phyloP scores from a whole-genome alignment of 2,329 filamentous ascomycete species.

The Myotisia sp. region DNA sequence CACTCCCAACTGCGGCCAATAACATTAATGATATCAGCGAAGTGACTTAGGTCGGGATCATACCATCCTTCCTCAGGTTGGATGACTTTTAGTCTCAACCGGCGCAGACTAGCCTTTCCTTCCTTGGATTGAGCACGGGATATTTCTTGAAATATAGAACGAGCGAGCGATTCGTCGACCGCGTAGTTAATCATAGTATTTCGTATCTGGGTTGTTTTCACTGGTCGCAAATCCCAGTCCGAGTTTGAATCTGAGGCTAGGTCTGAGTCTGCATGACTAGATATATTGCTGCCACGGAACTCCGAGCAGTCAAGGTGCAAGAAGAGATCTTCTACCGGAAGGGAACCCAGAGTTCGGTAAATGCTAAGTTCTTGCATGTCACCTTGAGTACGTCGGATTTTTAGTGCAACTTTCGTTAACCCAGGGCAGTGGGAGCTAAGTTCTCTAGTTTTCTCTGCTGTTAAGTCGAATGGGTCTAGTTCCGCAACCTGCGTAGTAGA shows the following conservation, averaged over 20 bases:
- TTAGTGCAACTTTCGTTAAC: background rate
- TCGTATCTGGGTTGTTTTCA: background rate
- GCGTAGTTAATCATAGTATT: background rate
- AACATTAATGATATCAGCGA: background rate
- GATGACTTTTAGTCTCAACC: background rate
- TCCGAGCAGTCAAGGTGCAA: slow-evolving; percentile 1
- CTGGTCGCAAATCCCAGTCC: background rate
- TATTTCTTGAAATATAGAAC: slow-evolving; percentile 3
- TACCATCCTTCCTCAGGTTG: background rate
- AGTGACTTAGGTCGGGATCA: background rate
- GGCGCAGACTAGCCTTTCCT: background rate
- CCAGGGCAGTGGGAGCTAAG: background rate
- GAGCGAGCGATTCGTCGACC: background rate
- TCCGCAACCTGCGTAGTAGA: background rate
- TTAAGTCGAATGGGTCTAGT: background rate
- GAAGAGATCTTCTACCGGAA: background rate
- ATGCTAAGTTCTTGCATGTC: slow-evolving; percentile 1
- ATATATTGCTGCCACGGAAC: too few species aligned
- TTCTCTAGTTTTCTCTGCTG: background rate
- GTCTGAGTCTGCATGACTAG: background rate
- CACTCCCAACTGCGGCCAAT: background rate
- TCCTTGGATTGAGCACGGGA: background rate
- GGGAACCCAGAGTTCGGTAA: slow-evolving; percentile 1
- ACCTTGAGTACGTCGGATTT: background rate
- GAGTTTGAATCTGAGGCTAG: background rate